phyloP scores from a whole-genome alignment of 2,329 filamentous ascomycete genomes.

The Celoporthe dispersa region DNA sequence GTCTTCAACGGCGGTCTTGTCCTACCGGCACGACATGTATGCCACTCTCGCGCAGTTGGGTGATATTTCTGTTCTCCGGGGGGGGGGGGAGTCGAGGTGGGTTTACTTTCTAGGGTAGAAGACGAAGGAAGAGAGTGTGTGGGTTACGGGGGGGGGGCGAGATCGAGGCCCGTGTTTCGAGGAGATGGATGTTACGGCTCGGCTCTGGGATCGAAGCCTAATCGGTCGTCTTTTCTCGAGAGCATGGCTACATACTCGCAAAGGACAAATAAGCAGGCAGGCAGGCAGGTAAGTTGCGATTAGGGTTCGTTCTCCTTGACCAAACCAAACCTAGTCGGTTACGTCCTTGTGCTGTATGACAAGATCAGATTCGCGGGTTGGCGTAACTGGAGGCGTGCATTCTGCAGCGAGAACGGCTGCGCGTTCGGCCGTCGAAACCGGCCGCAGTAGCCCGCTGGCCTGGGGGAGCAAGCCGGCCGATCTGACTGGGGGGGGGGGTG shows the following conservation, averaged over 20 bases:
- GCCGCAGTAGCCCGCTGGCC: no score
- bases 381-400: neutral
- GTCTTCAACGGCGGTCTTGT: neutral
- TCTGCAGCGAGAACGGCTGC: neutral
- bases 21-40: neutral
- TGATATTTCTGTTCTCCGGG: neutral
- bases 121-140: neutral
- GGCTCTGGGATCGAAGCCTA: conserved; percentile 7
- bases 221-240: neutral
- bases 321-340: neutral
- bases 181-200: neutral
- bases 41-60: neutral
- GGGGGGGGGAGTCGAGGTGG: no score
- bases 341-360: neutral
- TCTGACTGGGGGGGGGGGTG: no score
- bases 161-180: no score
- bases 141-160: neutral
- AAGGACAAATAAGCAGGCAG: neutral
- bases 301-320: neutral
- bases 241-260: neutral
- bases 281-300: neutral
- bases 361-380: neutral
- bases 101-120: neutral
- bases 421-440: neutral
- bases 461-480: no score